A percentile compares a stretch with the other conserved stretches of the same genome.
These are phyloP conservation scores for Purshia tridentata DNA, from an alignment of 306 rosid species.

Conservation along the genomic window DNA sequence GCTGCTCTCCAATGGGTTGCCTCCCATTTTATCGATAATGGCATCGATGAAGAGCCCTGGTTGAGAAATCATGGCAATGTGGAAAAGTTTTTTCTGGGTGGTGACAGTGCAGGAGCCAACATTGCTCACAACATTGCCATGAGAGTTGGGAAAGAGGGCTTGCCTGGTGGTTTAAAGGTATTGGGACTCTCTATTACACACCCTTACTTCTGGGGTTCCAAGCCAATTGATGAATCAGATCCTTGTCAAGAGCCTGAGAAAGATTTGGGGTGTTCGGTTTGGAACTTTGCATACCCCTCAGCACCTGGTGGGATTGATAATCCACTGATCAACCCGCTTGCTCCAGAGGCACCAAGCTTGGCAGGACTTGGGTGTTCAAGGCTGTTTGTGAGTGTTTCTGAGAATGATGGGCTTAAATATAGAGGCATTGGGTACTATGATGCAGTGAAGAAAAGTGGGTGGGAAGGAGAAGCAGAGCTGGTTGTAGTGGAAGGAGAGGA, in stretches of 20 bases:
- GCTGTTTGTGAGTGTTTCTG: conserved; percentile 33
- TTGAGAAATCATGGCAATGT: conserved; percentile 32
- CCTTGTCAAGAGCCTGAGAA: conserved; percentile 7
- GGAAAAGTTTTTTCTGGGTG: conserved; percentile 35
- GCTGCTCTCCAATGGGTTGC: conserved; percentile 48
- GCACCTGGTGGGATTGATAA: conserved; percentile 32
- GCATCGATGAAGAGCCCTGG: conserved; percentile 41
- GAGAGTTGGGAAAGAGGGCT: conserved; percentile 43
- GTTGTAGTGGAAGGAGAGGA: conserved; percentile 27
- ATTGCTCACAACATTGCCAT: conserved; percentile 41
- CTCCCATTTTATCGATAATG: neutral
- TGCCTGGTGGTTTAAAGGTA: conserved; percentile 34
- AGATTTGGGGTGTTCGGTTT: neutral
- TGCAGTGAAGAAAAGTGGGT: conserved; percentile 25
- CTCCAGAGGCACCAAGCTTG: conserved; percentile 21
- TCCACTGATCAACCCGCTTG: conserved; percentile 28
- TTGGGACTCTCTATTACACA: conserved; percentile 38
- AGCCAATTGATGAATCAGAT: conserved; percentile 25
- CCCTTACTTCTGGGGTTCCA: conserved; percentile 43
- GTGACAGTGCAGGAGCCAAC: conserved; percentile 53
- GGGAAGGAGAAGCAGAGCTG: conserved; percentile 28
- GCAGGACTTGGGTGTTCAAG: conserved; percentile 27
- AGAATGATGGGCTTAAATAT: conserved; percentile 22
- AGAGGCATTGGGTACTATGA: conserved; percentile 24
- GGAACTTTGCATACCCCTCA: conserved; percentile 41